Conservation (phyloP, 371 early-diverging fungal genomes). For the Mortierella sp. region DNA sequence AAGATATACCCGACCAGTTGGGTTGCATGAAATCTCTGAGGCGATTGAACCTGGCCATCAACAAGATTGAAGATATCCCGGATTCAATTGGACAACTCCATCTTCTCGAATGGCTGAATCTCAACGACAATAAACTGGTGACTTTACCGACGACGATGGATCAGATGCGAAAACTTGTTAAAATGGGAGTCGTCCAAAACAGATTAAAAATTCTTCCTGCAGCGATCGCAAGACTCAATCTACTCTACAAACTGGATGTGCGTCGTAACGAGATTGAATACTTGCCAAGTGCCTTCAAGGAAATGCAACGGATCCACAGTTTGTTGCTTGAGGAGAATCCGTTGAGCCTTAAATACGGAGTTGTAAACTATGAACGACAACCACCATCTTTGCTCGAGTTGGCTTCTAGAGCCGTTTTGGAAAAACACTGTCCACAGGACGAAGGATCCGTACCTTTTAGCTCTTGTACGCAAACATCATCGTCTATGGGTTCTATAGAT, state of each 20-base stretch:
- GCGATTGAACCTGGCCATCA: constrained; percentile 76
- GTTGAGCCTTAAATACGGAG: constrained; percentile 34
- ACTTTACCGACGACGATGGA: constrained; percentile 67
- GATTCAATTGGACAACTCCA: constrained; percentile 63
- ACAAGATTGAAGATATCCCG: constrained; percentile 67
- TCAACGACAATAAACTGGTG: constrained; percentile 74
- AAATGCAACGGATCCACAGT: constrained; percentile 50
- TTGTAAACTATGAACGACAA: constrained; percentile 22
- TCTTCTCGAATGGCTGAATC: constrained; percentile 77
- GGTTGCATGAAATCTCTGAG: constrained; percentile 58
- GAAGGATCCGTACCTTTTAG: background rate
- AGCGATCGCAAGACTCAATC: constrained; percentile 54
- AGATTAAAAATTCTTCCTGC: constrained; percentile 64
- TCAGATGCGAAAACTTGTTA: constrained; percentile 68
- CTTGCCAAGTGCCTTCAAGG: constrained; percentile 62
- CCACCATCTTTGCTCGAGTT: constrained; percentile 41
- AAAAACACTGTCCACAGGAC: constrained; percentile 27
- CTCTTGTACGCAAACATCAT: background rate
- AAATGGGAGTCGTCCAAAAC: constrained; percentile 81
- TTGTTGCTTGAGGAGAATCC: constrained; percentile 51
- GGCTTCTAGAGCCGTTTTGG: constrained; percentile 45
- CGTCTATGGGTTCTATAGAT: background rate
- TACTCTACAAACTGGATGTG: constrained; percentile 66
- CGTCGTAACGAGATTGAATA: constrained; percentile 63
- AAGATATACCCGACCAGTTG: constrained; percentile 54